phyloP scores from a whole-genome alignment of 225 moss, liverwort and hornwort species.

The Sphagnum tenellum region DNA sequence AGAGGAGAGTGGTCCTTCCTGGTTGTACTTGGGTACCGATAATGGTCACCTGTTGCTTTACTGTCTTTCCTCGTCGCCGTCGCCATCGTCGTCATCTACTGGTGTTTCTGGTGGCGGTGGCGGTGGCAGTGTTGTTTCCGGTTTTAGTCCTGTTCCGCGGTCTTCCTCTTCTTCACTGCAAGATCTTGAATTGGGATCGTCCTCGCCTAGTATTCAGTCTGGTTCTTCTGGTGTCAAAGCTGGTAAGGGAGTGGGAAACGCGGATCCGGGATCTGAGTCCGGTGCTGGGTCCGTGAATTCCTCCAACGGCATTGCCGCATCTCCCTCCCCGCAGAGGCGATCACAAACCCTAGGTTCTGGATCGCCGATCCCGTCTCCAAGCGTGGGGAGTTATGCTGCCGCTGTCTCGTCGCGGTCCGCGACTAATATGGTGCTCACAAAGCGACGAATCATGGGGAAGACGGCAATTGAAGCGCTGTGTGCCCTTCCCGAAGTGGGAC shows the following conservation, averaged over 20 bases:
- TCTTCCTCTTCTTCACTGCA: too few relatives aligned
- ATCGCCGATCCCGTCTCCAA: neutral
- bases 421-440: conserved; percentile 55
- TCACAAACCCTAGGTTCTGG: neutral
- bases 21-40: conserved; percentile 79
- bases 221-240: too few relatives aligned
- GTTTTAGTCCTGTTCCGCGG: too few relatives aligned
- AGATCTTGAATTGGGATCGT: too few relatives aligned
- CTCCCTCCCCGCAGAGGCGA: too few relatives aligned
- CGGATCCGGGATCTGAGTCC: too few relatives aligned
- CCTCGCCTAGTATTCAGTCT: too few relatives aligned
- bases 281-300: too few relatives aligned
- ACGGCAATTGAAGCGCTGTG: conserved; percentile 74
- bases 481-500: conserved; percentile 65
- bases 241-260: too few relatives aligned
- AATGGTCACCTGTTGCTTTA: conserved; percentile 85
- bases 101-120: neutral
- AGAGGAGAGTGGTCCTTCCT: conserved; percentile 29
- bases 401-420: conserved; percentile 11
- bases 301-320: too few relatives aligned
- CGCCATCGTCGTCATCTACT: neutral
- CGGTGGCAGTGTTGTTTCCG: too few relatives aligned
- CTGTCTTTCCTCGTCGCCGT: conserved; percentile 29
- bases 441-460: conserved; percentile 62
- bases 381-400: neutral